Evolutionary conservation across 805 yeast genomes (phyloP), one percentile per base, ranked within the genome.

Genomic region (Nematodospora valgi): DNA sequence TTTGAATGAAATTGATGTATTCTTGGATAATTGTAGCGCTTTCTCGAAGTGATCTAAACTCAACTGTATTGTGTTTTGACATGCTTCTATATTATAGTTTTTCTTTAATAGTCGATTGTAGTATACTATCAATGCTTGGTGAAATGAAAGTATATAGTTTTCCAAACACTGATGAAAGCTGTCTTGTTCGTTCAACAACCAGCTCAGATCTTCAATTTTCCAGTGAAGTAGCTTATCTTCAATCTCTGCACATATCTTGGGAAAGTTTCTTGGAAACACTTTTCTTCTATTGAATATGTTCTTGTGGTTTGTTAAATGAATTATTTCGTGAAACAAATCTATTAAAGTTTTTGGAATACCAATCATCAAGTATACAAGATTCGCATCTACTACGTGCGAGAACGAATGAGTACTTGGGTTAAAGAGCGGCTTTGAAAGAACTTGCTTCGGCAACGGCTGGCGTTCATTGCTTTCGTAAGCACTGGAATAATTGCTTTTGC

Each of bases 221-320:
- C 80, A 76, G 32, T 54, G 60, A 29, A 66, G 38, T 14, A 76
- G 49, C 23, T 63, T 68, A 37, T 75, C 80, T 41, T 75, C 79
- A 3, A 70, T 46, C 34, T 75, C 80, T 34, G 79, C 74, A 44
- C 80, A 75, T 3, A 74, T 58, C 35, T 64, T 62, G 4, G 80
- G 80, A 47, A 74, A 76, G 44, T 75, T 76, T 27, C 80, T 54
- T 0, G 81, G 80, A 28, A 59, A 64, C 22, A 66, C 60, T 17
- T 64, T 62, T 19, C 51, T 45, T 6, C 42, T 45, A 33, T 44
- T 40, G 46, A 76, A 76, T 40, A 70, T 67, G 39, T 71, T 66
- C 45, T 72, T 69, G 45, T 75, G 79, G 47, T 76, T 76, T 2
- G 81, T 60, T 27, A 76, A 53, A 17, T 61, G 64, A 5, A 74